Base-by-base conservation (phyloP, 2,329 filamentous ascomycete genomes). In the Fusarium sp. region DNA sequence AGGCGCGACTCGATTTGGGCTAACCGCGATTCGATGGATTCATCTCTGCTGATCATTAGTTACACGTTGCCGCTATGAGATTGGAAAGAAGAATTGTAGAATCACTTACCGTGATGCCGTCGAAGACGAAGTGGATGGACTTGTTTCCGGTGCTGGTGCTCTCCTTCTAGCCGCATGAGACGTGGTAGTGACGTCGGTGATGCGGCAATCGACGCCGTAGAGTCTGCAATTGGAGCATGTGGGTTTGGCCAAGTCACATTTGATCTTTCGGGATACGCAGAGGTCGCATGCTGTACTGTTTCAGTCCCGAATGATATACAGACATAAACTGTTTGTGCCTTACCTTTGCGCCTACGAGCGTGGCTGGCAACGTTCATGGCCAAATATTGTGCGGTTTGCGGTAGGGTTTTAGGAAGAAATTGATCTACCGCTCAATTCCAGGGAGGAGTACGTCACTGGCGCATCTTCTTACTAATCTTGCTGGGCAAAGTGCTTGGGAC, bases 191-290 rank as follows among this genome's bases (percentile, higher is more conserved):
- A 33, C 15, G 19, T 52, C 36, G 1, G 49, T 33, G 15, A 52
- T 33, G n/a, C 19, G 28, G 5, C 36, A 52, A 14, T 52, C 36
- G 15, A 52, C n/a, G 4, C 36, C 26, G 2, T 52, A 52, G 1
- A 43, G 11, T 38, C 44, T 52, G 19, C 49, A 52, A 38, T 44
- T 44, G 2, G 49, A 52, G 17, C 49, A 44, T 4, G 36, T 52
- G 7, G 24, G 49, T 13, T 52, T 52, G 1, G 15, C 26, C 6
- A 42, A 31, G 10, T 52, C 36, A 17, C 49, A 52, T 6, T 52
- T 52, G 19, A 52, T 52, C 22, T 52, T 52, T 44, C 49, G 42
- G n/a, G 26, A 44, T 4, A 52, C 11, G 6, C 49, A 43, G 19
- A 44, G 22, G 1, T 52, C 49, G 5, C 49, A 52, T 26, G 49